phyloP scores from a whole-genome alignment of 2,329 filamentous ascomycete genomes.

The Verticillium zaregamsianum region DNA sequence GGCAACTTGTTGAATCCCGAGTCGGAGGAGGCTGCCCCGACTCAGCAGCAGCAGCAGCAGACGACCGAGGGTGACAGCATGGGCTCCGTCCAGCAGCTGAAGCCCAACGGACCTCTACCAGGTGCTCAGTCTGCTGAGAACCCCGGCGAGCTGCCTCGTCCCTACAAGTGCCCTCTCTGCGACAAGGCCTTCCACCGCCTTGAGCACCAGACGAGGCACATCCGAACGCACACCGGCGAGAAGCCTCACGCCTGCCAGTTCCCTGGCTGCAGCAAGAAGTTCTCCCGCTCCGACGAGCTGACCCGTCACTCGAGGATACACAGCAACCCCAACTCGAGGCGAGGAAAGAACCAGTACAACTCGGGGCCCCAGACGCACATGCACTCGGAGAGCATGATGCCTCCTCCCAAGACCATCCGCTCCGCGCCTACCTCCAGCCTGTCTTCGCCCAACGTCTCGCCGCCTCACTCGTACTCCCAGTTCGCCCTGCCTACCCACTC shows the following conservation, averaged over 20 bases:
- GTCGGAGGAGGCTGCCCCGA: neutral
- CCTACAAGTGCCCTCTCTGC: slow-evolving; percentile 97
- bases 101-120: slow-evolving; percentile 60
- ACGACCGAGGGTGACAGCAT: slow-evolving; percentile 6
- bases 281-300: slow-evolving; percentile 93
- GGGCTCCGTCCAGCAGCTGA: slow-evolving; percentile 26
- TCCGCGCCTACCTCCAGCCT: slow-evolving; percentile 85
- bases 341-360: slow-evolving; percentile 70
- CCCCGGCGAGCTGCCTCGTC: slow-evolving; percentile 73
- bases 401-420: slow-evolving; percentile 76
- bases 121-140: slow-evolving; percentile 57
- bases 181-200: slow-evolving; percentile 98
- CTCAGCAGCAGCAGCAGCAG: slow-evolving; percentile 22
- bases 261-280: slow-evolving; percentile 93
- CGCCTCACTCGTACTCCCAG: slow-evolving; percentile 81
- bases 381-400: slow-evolving; percentile 66
- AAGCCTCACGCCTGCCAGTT: slow-evolving; percentile 97
- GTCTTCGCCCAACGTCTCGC: slow-evolving; percentile 92
- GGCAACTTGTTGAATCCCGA: slow-evolving; percentile 52
- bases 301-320: slow-evolving; percentile 97
- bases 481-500: slow-evolving; percentile 50
- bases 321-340: slow-evolving; percentile 95
- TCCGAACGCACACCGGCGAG: slow-evolving; percentile 95
- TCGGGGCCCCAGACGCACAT: slow-evolving; percentile 33
- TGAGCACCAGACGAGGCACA: slow-evolving; percentile 88